phyloP scores from a whole-genome alignment of 1,284 basidiomycete genomes.

The Ceratorhiza oryzae-sativae region DNA sequence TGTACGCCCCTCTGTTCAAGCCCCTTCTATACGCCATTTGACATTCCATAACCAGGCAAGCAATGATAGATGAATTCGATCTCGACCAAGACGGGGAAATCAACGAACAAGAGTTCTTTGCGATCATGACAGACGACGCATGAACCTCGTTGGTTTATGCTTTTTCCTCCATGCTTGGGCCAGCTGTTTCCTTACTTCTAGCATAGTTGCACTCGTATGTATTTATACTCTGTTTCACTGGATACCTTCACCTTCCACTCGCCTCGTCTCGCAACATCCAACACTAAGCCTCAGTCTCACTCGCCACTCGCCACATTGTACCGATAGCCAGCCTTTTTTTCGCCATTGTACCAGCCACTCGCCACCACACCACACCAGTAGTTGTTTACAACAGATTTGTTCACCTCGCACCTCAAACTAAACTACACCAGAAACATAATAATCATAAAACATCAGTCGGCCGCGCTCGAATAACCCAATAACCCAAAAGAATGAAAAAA shows the following conservation, averaged over 20 bases:
- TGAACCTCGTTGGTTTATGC: constrained; percentile 47
- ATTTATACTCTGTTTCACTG: constrained; percentile 25
- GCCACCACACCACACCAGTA: background rate
- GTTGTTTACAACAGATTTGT: constrained; percentile 19
- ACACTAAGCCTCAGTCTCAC: constrained; percentile 14
- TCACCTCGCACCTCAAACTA: constrained; percentile 7
- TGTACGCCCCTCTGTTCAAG: constrained; percentile 66
- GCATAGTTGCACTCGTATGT: constrained; percentile 28
- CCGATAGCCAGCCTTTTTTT: background rate
- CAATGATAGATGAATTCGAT: constrained; percentile 99
- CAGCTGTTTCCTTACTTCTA: constrained; percentile 17
- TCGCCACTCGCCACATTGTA: constrained; percentile 3
- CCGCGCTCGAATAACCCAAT: constrained; percentile 3
- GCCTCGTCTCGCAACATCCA: constrained; percentile 5
- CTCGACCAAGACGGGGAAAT: constrained; percentile 99
- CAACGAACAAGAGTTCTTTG: constrained; percentile 91
- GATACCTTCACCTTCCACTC: background rate
- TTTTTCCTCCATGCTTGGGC: background rate
- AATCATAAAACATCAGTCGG: constrained; percentile 30
- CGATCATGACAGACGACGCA: constrained; percentile 96
- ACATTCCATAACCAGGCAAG: constrained; percentile 88
- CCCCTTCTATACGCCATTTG: background rate
- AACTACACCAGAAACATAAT: constrained; percentile 28
- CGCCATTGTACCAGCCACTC: background rate
- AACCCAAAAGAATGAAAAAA: constrained; percentile 11